phyloP scores from a whole-genome alignment of 371 early-diverging fungal species.

The Mucor saturninus region DNA sequence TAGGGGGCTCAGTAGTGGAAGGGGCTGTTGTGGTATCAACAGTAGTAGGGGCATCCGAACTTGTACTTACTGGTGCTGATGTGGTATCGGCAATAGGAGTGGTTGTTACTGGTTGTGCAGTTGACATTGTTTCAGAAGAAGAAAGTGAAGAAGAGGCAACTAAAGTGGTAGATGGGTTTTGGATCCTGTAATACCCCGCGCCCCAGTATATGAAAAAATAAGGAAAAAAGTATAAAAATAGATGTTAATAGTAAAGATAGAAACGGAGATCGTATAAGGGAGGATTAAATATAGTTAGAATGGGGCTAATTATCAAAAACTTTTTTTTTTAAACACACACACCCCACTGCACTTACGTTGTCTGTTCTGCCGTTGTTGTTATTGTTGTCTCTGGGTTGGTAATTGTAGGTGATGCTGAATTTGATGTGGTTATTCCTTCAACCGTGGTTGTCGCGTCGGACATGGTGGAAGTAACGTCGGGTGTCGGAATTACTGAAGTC shows the following conservation, averaged over 20 bases:
- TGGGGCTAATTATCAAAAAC: constrained; percentile 9
- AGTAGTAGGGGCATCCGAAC: not conserved
- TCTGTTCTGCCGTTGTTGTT: not conserved
- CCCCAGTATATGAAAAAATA: not conserved
- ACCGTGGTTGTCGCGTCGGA: not conserved
- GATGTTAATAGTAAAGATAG: constrained; percentile 6
- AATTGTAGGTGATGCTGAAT: not conserved
- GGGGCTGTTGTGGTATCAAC: constrained; percentile 4
- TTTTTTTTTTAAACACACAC: not conserved
- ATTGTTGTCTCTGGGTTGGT: constrained; percentile 5
- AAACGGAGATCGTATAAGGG: constrained; percentile 20
- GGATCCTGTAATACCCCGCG: constrained; percentile 9
- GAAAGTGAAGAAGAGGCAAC: constrained; percentile 8
- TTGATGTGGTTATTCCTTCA: too few species aligned
- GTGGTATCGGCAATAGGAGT: not conserved
- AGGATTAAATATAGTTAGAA: constrained; percentile 11
- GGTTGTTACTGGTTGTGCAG: constrained; percentile 3
- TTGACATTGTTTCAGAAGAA: constrained; percentile 20
- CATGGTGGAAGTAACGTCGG: constrained; percentile 2
- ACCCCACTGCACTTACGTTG: not conserved
- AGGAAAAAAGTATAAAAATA: constrained; percentile 22
- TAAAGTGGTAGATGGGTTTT: constrained; percentile 1
- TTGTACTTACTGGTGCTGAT: constrained; percentile 2
- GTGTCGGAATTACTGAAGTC: not conserved
- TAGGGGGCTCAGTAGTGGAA: not conserved